phyloP scores from a whole-genome alignment of 257 asterid species.

The Nicotiana benthamiana region DNA sequence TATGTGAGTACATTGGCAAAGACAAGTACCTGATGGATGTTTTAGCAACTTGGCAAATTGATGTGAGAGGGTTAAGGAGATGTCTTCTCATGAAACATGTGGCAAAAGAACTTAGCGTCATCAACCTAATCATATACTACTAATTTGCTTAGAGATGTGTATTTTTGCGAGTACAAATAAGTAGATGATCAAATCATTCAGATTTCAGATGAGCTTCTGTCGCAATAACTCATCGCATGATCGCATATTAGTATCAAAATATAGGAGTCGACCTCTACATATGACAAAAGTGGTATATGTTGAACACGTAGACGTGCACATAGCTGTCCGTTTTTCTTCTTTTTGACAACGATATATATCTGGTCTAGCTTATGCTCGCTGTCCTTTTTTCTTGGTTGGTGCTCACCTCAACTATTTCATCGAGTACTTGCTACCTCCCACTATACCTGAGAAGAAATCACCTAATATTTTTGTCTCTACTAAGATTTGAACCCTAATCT shows the following conservation, averaged over 20 bases:
- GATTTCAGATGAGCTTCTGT: not conserved
- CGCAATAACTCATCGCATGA: not conserved
- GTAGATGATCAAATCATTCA: not conserved
- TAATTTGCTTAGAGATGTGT: not conserved
- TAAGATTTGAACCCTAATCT: not conserved
- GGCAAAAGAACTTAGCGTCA: not conserved
- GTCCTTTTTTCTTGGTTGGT: no score
- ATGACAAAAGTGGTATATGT: not conserved
- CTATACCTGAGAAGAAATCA: not conserved
- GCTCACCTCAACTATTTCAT: no score
- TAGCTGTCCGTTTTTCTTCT: no score
- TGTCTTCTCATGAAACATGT: not conserved
- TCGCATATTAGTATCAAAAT: not conserved
- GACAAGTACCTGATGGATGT: not conserved
- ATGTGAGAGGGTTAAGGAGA: not conserved
- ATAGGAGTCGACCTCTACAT: not conserved
- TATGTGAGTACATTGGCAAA: not conserved
- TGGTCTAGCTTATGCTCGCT: no score
- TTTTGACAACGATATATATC: no score
- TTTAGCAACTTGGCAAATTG: not conserved
- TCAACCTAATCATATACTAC: not conserved
- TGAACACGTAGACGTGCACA: not conserved
- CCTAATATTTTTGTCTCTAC: not conserved
- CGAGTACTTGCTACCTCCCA: no score
- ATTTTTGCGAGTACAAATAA: not conserved